Conservation (phyloP, 2,329 filamentous ascomycete species). For the Sporothrix luriei region DNA sequence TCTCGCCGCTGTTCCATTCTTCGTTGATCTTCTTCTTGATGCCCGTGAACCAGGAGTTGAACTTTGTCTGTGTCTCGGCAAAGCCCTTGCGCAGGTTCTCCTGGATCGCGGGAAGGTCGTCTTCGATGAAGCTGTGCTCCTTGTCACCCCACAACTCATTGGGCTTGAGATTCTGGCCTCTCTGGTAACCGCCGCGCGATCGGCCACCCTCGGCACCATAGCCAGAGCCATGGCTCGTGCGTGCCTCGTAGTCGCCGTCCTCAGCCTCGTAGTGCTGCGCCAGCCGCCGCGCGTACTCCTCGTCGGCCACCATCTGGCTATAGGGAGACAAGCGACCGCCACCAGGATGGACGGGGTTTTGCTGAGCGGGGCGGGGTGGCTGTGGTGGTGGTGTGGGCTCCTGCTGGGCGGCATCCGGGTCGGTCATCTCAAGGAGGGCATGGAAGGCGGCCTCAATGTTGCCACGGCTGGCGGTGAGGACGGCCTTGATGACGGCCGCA, state of each 20-base stretch:
- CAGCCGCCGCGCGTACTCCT: slow-evolving; percentile 84
- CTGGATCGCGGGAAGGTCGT: slow-evolving; percentile 89
- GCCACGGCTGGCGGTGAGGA: slow-evolving; percentile 81
- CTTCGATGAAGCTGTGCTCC: slow-evolving; percentile 91
- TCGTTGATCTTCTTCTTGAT: slow-evolving; percentile 94
- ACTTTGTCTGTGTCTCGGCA: slow-evolving; percentile 85
- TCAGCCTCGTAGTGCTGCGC: slow-evolving; percentile 81
- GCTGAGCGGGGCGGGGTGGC: slow-evolving; percentile 63
- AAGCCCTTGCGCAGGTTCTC: slow-evolving; percentile 96
- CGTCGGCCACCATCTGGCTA: slow-evolving; percentile 86
- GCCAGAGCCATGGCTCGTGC: slow-evolving; percentile 49
- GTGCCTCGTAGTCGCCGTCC: slow-evolving; percentile 59
- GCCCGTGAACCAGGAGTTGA: slow-evolving; percentile 89
- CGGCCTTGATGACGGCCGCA: slow-evolving; percentile 76
- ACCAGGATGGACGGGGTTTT: slow-evolving; percentile 66
- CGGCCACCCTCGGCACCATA: slow-evolving; percentile 39
- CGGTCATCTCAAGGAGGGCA: slow-evolving; percentile 83
- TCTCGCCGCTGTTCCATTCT: slow-evolving; percentile 73
- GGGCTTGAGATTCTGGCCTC: slow-evolving; percentile 48
- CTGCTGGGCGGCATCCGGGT: slow-evolving; percentile 65
- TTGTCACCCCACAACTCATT: slow-evolving; percentile 65
- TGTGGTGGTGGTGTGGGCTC: slow-evolving; percentile 63
- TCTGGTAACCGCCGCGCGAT: not conserved
- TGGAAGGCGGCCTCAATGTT: slow-evolving; percentile 94
- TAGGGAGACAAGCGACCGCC: slow-evolving; percentile 67